A percentile compares a stretch with the other conserved stretches of the same genome.
Conservation (phyloP, 345 rosid genomes). For the Syzygium oleosum region DNA sequence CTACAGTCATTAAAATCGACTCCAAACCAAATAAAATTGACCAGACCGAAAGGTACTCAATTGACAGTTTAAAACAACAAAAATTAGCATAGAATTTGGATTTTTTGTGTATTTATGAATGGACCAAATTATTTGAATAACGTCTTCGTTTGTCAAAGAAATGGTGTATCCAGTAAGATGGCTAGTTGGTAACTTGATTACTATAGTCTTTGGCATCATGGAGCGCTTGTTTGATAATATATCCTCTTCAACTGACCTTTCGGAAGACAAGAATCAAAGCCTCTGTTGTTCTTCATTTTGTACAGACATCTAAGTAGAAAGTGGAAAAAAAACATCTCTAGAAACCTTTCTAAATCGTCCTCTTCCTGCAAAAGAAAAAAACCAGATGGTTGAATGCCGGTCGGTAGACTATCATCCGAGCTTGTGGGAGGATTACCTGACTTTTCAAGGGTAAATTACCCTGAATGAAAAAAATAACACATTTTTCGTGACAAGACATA, state of each 20-base stretch:
- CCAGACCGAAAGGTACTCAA: neutral
- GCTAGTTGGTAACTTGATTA: too few species aligned
- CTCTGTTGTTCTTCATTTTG: neutral
- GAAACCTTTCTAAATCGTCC: neutral
- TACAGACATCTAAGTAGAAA: neutral
- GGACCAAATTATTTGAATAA: neutral
- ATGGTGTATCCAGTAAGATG: neutral
- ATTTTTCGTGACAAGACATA: too few species aligned
- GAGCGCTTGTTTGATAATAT: neutral
- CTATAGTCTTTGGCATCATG: neutral
- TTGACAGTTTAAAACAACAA: neutral
- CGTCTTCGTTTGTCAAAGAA: rapidly evolving
- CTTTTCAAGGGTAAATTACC: too few species aligned
- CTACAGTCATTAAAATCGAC: neutral
- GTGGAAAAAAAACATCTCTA: neutral
- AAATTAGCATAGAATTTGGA: neutral
- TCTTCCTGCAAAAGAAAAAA: neutral
- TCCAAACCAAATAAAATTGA: neutral
- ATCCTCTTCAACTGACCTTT: neutral
- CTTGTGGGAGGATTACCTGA: neutral
- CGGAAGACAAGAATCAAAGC: neutral
- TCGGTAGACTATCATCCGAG: neutral
- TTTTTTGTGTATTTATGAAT: neutral
- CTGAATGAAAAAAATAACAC: too few species aligned
- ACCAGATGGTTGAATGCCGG: neutral